Evolutionary conservation across 129 eudicot species (phyloP).

Genomic region (Lonicera japonica): DNA sequence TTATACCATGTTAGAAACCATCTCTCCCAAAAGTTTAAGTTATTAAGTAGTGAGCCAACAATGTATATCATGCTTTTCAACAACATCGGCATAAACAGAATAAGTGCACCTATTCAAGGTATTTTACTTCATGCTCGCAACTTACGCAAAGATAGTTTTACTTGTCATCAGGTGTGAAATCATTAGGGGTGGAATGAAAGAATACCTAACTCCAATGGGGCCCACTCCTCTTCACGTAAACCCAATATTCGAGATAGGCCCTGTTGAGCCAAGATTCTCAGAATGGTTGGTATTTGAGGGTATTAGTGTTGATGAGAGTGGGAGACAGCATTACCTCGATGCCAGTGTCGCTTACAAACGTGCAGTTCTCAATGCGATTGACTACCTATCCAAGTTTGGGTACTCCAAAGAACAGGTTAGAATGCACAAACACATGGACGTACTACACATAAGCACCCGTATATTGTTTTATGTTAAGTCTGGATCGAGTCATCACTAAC

Average conservation of each 20-base stretch:
- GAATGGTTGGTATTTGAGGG: slow-evolving; percentile 99
- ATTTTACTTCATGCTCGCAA: background rate
- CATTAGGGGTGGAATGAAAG: slow-evolving; percentile 90
- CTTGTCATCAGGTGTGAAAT: slow-evolving; percentile 72
- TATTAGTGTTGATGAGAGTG: slow-evolving; percentile 93
- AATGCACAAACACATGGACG: background rate
- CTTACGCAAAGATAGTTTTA: background rate
- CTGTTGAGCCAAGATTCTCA: slow-evolving; percentile 91
- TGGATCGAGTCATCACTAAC: background rate
- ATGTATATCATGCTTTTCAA: too few species aligned
- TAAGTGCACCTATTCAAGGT: background rate
- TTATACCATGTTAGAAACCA: too few species aligned
- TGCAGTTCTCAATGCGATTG: slow-evolving; percentile 95
- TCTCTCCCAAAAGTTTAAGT: too few species aligned
- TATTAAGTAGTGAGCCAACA: too few species aligned
- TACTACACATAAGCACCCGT: background rate
- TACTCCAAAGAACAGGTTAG: slow-evolving; percentile 95
- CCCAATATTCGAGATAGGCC: slow-evolving; percentile 96
- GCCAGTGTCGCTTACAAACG: slow-evolving; percentile 95
- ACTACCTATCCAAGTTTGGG: slow-evolving; percentile 80
- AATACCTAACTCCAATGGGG: slow-evolving; percentile 97
- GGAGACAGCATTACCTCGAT: slow-evolving; percentile 95
- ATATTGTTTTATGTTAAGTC: background rate
- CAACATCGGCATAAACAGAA: background rate
- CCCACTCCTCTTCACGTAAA: slow-evolving; percentile 91